Evolutionary conservation across 1,284 basidiomycete genomes (phyloP), one percentile per base, ranked within the genome.

Genomic region (Microbotryomycetes sp.): DNA sequence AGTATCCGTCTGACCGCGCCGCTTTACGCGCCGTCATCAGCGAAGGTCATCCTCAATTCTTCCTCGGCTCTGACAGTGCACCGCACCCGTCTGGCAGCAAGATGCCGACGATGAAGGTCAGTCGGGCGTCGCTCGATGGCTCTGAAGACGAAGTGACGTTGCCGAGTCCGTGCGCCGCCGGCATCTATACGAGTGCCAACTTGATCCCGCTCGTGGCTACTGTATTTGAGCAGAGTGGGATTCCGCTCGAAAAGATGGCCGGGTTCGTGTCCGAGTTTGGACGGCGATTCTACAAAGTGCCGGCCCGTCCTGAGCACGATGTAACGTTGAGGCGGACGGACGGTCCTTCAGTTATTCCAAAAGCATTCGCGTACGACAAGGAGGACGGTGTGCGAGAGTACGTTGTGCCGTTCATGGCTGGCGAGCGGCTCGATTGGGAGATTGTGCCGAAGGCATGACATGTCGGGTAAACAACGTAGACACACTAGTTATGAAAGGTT

Each of bases 1-100:
- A 99, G 77, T 92, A 85, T 72, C 93, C 93, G 4, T 86, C 89
- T 68, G 96, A 99, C 75, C 81, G 94, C 28, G 77, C 83, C 69
- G 93, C 96, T 11, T 78, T 99, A 57, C 83, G 85, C 59, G 82
- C 88, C 24, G 85, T 93, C 45, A 83, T 98, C 57, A 80, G 78
- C 9, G 62, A 56, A 86, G 91, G 94, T 2, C 90, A 97, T 75
- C 87, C 91, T 2, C 86, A 90, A 60, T 98, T 98, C 79, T 99
- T 99, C 83, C 81, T 99, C 51, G 96, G 96, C 18, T 96, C 91
- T 21, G 96, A 99, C 77, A 93, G 89, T 30, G 96, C 96, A 1
- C 96, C 96, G 27, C 96, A 99, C 75, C 86, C 89, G 1, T 80
- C 85, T 11, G 76, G 81, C n/a, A 81, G 81, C 61, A 99, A 99